phyloP scores from a whole-genome alignment of 371 early-diverging fungal genomes.

The Mucor irregularis region DNA sequence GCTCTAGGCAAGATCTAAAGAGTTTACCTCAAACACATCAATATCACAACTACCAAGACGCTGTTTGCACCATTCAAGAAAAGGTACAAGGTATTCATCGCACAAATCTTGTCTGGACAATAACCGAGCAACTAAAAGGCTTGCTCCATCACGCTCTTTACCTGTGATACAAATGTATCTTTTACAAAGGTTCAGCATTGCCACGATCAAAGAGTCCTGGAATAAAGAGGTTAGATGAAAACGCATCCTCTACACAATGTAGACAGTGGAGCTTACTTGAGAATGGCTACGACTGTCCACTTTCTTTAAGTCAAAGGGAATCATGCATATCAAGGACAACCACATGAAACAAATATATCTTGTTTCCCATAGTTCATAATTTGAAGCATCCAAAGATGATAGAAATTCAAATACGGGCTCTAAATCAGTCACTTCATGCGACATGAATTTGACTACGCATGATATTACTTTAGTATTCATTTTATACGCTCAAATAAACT shows the following conservation, averaged over 20 bases:
- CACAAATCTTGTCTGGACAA: slow-evolving; percentile 62
- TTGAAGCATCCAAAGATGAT: slow-evolving; percentile 26
- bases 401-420: slow-evolving; percentile 79
- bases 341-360: slow-evolving; percentile 81
- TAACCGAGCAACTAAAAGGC: slow-evolving; percentile 77
- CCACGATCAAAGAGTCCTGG: slow-evolving; percentile 54
- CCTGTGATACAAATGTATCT: slow-evolving; percentile 62
- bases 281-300: slow-evolving; percentile 67
- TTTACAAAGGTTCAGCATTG: slow-evolving; percentile 56
- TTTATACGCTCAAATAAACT: neutral
- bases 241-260: too few species aligned
- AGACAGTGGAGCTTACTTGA: neutral
- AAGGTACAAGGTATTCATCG: slow-evolving; percentile 49
- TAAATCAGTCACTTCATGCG: slow-evolving; percentile 87
- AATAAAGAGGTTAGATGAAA: too few species aligned
- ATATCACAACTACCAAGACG: slow-evolving; percentile 31
- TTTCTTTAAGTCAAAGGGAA: slow-evolving; percentile 88
- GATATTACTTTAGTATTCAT: too few species aligned
- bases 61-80: slow-evolving; percentile 60
- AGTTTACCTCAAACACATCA: slow-evolving; percentile 53
- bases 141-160: slow-evolving; percentile 86
- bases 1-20: neutral
- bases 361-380: slow-evolving; percentile 62
- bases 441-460: slow-evolving; percentile 87
- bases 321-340: slow-evolving; percentile 88